Evolutionary conservation across 768 basidiomycete species (phyloP), one percentile per base, ranked within the genome.

Genomic region (Tylopilus subfusipes): DNA sequence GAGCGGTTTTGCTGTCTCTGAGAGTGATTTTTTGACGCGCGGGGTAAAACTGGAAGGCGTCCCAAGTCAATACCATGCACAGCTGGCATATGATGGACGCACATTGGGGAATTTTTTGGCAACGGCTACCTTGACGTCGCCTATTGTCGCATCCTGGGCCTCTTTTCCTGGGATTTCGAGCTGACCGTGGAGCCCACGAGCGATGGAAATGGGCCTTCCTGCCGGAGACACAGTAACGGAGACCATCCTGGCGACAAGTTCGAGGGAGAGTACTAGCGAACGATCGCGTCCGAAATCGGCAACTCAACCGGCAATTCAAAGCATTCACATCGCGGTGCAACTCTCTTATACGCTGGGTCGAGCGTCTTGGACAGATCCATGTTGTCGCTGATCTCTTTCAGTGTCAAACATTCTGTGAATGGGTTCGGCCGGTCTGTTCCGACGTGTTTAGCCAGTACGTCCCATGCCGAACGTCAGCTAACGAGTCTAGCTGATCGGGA

Each of bases 11-110:
- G n/a, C n/a, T n/a, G n/a, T 80, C 83, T 49, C 82, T 82, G 4
- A 85, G 68, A 1, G 83, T 76, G 13, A 97, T 69, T 63, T 86
- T 87, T 66, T 96, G 94, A 16, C 93, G 81, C 44, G 83, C 71
- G 1, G 78, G 63, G 54, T 83, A 79, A 59, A 95, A 82, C 93
- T 97, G 58, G 21, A 57, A 48, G 9, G 14, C 25, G 16, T 29
- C 31, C 33, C 33, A 56, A 25, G 50, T 55, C 27, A 36, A 58
- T 50, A 34, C 39, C 52, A 5, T 7, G 19, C 12, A 39, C 27
- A 27, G 11, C n/a, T n/a, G 12, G n/a, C 10, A n/a, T 21, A 21
- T 38, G 29, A 43, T 0, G 18, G 47, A 58, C 63, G 48, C 54
- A 79, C 84, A 63, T 73, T 75, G n/a, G 82, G 82, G 58, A 74